Conservation (phyloP, 192 early-diverging fungal genomes). For the Paraglomus occultum region DNA sequence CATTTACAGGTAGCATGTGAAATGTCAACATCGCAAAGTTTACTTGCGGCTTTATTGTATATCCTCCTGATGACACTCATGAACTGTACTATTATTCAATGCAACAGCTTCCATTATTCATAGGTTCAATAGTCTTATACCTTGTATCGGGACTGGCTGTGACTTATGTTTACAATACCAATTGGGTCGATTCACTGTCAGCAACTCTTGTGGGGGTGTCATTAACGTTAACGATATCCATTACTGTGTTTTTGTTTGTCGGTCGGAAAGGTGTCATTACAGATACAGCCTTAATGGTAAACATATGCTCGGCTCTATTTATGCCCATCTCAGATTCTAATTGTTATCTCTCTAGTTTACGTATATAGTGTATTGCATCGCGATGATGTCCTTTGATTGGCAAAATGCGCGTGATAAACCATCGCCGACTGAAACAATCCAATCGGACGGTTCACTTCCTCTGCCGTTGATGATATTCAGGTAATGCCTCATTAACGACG, state of each 20-base stretch:
- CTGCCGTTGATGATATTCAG: background rate
- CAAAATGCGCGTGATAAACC: background rate
- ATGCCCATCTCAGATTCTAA: background rate
- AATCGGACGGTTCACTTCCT: background rate
- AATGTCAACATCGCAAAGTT: background rate
- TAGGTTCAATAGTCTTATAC: background rate
- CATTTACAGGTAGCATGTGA: background rate
- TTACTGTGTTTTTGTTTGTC: background rate
- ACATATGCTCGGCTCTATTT: background rate
- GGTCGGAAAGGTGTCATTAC: background rate
- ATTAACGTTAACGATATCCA: background rate
- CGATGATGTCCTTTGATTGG: conserved; percentile 18
- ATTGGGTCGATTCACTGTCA: conserved; percentile 3
- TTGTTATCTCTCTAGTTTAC: conserved; percentile 13
- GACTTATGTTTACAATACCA: background rate
- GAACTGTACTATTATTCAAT: background rate
- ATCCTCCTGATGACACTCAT: background rate
- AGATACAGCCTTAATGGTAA: conserved; percentile 10
- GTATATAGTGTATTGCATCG: conserved; percentile 21
- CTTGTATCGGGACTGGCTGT: background rate
- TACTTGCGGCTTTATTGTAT: background rate
- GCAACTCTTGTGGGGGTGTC: conserved; percentile 16
- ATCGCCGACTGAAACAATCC: background rate
- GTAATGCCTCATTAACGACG: background rate
- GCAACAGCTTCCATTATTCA: background rate